A percentile compares a stretch with the other conserved stretches of the same genome.
phyloP scores from a whole-genome alignment of 176 grass and related monocot genomes.

The Oryza brachyantha region DNA sequence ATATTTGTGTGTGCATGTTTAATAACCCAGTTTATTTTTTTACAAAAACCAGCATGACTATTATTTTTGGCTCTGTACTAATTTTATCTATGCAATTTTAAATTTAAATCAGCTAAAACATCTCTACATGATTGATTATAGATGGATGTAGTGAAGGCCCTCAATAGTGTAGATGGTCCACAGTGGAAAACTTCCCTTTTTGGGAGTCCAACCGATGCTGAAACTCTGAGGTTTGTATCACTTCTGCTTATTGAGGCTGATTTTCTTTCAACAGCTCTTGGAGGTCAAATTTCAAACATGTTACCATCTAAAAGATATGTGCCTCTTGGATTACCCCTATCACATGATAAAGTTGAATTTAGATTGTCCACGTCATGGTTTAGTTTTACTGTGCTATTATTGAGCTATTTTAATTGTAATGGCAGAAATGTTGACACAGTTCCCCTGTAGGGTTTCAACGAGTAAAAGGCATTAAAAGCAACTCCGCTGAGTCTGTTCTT shows the following conservation, averaged over 20 bases:
- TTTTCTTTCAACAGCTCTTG: slow-evolving; percentile 25
- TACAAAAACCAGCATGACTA: neutral
- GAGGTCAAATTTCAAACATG: neutral
- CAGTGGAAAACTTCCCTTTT: slow-evolving; percentile 97
- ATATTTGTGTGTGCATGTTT: neutral
- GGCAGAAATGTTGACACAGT: neutral
- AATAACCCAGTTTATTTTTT: neutral
- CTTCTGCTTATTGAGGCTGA: slow-evolving; percentile 18
- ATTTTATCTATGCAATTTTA: neutral
- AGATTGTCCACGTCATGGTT: slow-evolving; percentile 21
- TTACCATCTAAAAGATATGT: slow-evolving; percentile 22
- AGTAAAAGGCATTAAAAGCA: neutral
- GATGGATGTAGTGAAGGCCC: slow-evolving; percentile 91
- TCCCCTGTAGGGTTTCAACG: neutral
- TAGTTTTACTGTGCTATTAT: neutral
- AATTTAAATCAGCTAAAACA: slow-evolving; percentile 17
- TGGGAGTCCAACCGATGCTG: slow-evolving; percentile 88
- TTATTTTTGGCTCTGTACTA: neutral
- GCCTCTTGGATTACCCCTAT: neutral
- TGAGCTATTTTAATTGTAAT: neutral
- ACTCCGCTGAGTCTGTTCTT: neutral
- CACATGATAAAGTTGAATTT: slow-evolving; percentile 6
- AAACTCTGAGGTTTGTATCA: slow-evolving; percentile 75
- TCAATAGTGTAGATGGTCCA: slow-evolving; percentile 86
- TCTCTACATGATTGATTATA: slow-evolving; percentile 37